phyloP scores from a whole-genome alignment of 2,329 filamentous ascomycete genomes.

The Xylariomycetidae sp. region DNA sequence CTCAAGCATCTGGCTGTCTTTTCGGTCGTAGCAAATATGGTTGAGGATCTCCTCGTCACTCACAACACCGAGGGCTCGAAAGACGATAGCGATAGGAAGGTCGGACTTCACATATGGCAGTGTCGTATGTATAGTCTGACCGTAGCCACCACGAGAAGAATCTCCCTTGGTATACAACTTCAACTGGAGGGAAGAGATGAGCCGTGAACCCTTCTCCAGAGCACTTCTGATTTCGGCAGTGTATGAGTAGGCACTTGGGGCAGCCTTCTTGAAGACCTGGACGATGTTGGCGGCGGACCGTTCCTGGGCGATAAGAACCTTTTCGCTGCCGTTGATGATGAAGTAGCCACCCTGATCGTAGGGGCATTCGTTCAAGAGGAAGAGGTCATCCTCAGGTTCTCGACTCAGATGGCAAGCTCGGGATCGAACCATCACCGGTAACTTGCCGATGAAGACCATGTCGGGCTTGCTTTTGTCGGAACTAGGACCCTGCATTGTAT shows the following conservation, averaged over 20 bases:
- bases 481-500: constrained; percentile 45
- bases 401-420: constrained; percentile 88
- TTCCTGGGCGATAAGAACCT: constrained; percentile 96
- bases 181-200: constrained; percentile 89
- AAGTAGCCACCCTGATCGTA: constrained; percentile 99
- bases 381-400: constrained; percentile 79
- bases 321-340: constrained; percentile 98
- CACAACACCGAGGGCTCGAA: constrained; percentile 90
- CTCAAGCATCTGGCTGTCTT: constrained; percentile 94
- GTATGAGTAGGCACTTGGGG: constrained; percentile 86
- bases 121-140: constrained; percentile 83
- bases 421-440: constrained; percentile 97
- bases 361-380: constrained; percentile 90
- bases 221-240: constrained; percentile 95
- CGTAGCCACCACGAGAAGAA: constrained; percentile 70
- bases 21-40: constrained; percentile 93
- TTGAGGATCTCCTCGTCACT: constrained; percentile 98
- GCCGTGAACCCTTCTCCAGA: constrained; percentile 88
- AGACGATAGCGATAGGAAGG: constrained; percentile 90
- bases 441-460: constrained; percentile 86
- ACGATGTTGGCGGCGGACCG: constrained; percentile 97
- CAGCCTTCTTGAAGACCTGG: constrained; percentile 96
- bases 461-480: constrained; percentile 57
- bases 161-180: constrained; percentile 88
- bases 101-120: constrained; percentile 92